phyloP scores from a whole-genome alignment of 495 filamentous ascomycete genomes.

The Trypethelium eluteriae region DNA sequence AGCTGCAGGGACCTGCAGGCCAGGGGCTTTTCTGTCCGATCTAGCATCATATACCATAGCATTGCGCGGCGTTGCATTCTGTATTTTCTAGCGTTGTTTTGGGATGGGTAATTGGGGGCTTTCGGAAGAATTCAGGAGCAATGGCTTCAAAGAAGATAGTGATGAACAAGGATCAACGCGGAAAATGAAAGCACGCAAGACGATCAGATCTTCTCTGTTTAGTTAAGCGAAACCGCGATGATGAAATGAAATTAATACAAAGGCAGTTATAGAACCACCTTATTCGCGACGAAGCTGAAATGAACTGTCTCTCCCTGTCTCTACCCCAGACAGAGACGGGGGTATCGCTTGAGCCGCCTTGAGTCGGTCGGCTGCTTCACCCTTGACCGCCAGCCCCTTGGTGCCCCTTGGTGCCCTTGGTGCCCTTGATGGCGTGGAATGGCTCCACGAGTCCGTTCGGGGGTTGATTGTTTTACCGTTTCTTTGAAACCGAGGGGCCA shows the following conservation, averaged over 20 bases:
- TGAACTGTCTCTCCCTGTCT: neutral
- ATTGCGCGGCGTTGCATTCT: neutral
- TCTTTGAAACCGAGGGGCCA: neutral
- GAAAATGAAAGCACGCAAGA: neutral
- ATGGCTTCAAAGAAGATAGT: neutral
- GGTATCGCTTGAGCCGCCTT: neutral
- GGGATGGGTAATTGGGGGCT: neutral
- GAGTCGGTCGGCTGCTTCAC: too few species aligned
- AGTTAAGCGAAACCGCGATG: neutral
- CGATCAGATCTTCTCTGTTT: neutral
- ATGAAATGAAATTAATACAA: neutral
- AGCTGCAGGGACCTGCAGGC: conserved; percentile 3
- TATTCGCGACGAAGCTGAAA: neutral
- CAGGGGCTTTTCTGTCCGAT: conserved; percentile 1
- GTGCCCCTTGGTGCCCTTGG: neutral
- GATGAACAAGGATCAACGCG: neutral
- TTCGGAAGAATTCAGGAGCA: neutral
- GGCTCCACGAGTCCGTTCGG: neutral
- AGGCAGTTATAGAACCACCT: neutral
- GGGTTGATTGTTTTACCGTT: neutral
- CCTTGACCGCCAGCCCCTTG: neutral
- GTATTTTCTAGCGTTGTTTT: conserved; percentile 8
- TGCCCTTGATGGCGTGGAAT: neutral
- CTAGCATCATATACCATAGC: conserved; percentile 11
- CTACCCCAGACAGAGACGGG: neutral